Evolutionary conservation across 164 flowering plant genomes (phyloP).

Genomic region (Piper betle): DNA sequence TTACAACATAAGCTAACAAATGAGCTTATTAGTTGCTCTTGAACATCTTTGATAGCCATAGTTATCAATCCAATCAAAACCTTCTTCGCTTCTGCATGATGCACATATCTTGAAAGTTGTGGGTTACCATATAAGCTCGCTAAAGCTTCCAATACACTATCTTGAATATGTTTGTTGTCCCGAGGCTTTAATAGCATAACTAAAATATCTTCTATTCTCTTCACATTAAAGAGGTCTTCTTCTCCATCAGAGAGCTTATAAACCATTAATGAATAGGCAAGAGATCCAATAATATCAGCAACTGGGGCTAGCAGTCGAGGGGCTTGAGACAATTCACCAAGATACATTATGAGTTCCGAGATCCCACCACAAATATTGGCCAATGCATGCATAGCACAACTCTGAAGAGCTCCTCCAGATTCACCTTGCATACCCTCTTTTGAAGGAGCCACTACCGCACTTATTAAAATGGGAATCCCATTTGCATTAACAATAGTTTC

Average conservation of each 20-base stretch:
- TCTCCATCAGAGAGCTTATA: conserved; percentile 28
- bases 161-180: conserved; percentile 67
- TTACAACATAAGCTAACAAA: conserved; percentile 56
- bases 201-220: conserved; percentile 47
- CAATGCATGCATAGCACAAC: conserved; percentile 57
- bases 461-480: conserved; percentile 60
- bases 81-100: conserved; percentile 66
- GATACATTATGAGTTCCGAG: conserved; percentile 51
- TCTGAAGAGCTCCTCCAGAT: conserved; percentile 49
- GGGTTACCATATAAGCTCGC: conserved; percentile 74
- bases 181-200: conserved; percentile 56
- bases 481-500: conserved; percentile 48
- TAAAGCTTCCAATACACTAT: conserved; percentile 78
- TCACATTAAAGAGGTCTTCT: conserved; percentile 45
- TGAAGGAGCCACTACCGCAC: conserved; percentile 84
- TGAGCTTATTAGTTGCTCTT: conserved; percentile 51
- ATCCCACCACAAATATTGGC: conserved; percentile 80
- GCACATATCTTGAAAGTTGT: conserved; percentile 37
- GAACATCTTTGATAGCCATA: conserved; percentile 58
- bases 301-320: conserved; percentile 71
- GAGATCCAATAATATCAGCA: conserved; percentile 84
- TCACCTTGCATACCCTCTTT: conserved; percentile 83
- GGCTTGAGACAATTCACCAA: conserved; percentile 66
- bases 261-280: conserved; percentile 75
- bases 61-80: conserved; percentile 72